Conservation (phyloP, 2,329 filamentous ascomycete species). For the Ophiocordyceps camponoti-rufipedis region DNA sequence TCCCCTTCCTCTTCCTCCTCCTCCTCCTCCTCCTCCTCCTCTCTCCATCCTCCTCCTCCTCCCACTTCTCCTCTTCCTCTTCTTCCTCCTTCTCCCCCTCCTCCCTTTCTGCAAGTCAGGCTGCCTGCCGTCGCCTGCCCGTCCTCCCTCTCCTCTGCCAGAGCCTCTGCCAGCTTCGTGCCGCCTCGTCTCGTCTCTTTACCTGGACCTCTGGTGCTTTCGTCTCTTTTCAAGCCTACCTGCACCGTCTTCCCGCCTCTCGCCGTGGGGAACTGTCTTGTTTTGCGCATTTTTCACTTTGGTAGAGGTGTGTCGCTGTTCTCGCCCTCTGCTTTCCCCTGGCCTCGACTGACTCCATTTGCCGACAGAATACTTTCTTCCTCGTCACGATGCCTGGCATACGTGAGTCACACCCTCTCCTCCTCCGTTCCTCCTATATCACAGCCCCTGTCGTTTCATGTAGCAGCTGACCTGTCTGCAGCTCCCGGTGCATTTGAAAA, state of each 20-base stretch:
- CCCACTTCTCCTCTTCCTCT: not conserved
- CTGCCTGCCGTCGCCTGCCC: not conserved
- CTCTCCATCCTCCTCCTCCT: not conserved
- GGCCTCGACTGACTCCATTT: not conserved
- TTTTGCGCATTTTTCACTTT: not conserved
- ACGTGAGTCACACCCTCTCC: slow-evolving; percentile 20
- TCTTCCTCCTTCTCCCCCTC: not conserved
- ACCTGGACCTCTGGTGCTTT: not conserved
- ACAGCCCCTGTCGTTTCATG: not conserved
- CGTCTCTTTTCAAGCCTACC: not conserved
- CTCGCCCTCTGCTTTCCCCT: no score
- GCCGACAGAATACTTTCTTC: not conserved
- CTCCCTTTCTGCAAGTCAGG: not conserved
- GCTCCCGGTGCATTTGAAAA: slow-evolving; percentile 33
- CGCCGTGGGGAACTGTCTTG: not conserved
- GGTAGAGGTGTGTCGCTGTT: slow-evolving; percentile 1
- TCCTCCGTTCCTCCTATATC: slow-evolving; percentile 1
- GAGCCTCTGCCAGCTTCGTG: not conserved
- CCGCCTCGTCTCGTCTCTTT: no score
- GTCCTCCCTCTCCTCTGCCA: not conserved
- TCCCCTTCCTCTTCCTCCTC: not conserved
- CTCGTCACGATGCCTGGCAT: slow-evolving; percentile 29
- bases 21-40: not conserved
- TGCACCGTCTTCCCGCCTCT: not conserved
- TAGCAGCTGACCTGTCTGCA: slow-evolving; percentile 8